Conservation (phyloP, 1,284 basidiomycete genomes). For the Trametes hirsuta region DNA sequence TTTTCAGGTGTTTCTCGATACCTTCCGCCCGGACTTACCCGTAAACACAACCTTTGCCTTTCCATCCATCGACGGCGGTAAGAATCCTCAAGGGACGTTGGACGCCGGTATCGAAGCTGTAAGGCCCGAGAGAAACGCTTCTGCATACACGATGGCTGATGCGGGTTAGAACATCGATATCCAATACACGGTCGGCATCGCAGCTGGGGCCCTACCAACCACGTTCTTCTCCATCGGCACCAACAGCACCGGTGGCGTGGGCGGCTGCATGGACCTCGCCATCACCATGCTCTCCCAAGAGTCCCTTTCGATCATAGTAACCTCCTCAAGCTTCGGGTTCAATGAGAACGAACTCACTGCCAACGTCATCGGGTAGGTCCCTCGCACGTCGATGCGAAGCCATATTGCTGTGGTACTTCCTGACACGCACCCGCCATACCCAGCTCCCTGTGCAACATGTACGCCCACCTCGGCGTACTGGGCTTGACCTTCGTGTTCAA, state of each 20-base stretch:
- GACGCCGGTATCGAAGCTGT: slow-evolving; percentile 49
- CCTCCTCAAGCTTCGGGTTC: slow-evolving; percentile 44
- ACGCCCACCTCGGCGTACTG: slow-evolving; percentile 63
- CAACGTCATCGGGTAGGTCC: slow-evolving; percentile 49
- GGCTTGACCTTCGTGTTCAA: slow-evolving; percentile 69
- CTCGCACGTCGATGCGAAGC: slow-evolving; percentile 35
- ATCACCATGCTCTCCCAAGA: slow-evolving; percentile 34
- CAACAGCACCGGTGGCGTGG: slow-evolving; percentile 19
- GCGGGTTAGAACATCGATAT: slow-evolving; percentile 54
- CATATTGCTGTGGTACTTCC: slow-evolving; percentile 39
- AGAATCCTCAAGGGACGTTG: slow-evolving; percentile 41
- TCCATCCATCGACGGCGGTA: slow-evolving; percentile 52
- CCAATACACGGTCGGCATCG: slow-evolving; percentile 62
- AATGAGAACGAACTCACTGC: slow-evolving; percentile 26
- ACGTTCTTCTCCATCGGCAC: slow-evolving; percentile 52
- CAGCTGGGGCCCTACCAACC: slow-evolving; percentile 23
- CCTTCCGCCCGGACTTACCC: slow-evolving; percentile 37
- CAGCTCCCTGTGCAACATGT: slow-evolving; percentile 53
- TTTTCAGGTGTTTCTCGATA: slow-evolving; percentile 28
- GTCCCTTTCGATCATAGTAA: slow-evolving; percentile 49
- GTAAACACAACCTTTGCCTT: slow-evolving; percentile 33
- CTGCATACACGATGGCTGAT: background rate
- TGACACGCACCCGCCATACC: background rate
- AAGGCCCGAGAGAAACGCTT: slow-evolving; percentile 14
- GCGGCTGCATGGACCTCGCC: slow-evolving; percentile 27